phyloP scores from a whole-genome alignment of 2,329 filamentous ascomycete species.

The Botryotinia calthae region DNA sequence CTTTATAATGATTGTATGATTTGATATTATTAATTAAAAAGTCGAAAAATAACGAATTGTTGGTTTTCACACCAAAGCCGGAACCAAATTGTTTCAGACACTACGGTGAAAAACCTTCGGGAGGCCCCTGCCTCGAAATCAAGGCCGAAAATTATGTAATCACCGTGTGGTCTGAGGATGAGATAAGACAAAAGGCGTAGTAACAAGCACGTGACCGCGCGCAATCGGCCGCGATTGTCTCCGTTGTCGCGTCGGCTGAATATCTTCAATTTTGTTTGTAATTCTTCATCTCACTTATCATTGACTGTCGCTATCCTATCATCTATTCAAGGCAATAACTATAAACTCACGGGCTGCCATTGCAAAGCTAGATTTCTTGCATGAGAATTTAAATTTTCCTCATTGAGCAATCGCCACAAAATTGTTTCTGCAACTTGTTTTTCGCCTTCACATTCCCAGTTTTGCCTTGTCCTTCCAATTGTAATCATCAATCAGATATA shows the following conservation, averaged over 20 bases:
- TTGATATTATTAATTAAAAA: no score
- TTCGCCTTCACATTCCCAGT: neutral
- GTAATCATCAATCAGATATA: neutral
- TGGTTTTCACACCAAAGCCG: no score
- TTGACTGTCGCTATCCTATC: neutral
- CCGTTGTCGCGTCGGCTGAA: conserved; percentile 3
- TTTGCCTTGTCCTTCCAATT: neutral
- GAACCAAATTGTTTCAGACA: no score
- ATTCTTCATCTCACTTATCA: neutral
- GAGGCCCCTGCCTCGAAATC: no score
- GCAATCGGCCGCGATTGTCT: neutral
- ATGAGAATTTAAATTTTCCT: neutral
- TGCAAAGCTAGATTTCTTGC: neutral
- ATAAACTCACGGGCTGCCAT: neutral
- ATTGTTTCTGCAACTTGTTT: neutral
- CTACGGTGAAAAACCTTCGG: no score
- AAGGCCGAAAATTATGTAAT: no score
- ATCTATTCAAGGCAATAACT: neutral
- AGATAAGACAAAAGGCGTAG: no score
- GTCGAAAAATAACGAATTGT: no score
- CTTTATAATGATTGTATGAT: no score
- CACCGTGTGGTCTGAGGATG: no score
- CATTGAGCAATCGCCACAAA: neutral
- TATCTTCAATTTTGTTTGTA: neutral
- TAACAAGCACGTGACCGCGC: neutral